Percentiles rank a stretch among this genome's conserved stretches.
phyloP scores from a whole-genome alignment of 495 filamentous ascomycete species.

The Talaromyces adpressus region DNA sequence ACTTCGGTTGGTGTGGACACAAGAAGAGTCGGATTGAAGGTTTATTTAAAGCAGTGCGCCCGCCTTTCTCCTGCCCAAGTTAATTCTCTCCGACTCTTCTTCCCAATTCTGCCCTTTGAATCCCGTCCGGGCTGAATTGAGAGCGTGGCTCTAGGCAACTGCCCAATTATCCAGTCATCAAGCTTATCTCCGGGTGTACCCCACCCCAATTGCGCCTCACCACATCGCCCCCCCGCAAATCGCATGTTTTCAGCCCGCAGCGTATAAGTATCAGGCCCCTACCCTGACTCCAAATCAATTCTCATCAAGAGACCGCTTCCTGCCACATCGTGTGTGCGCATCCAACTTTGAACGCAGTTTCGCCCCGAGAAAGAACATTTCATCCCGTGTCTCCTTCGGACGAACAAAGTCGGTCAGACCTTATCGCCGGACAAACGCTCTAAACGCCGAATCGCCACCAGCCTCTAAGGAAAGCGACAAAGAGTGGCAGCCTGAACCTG shows the following conservation, averaged over 20 bases:
- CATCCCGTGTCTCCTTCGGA: neutral
- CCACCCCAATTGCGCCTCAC: constrained; percentile 10
- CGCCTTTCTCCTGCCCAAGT: neutral
- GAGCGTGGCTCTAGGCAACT: neutral
- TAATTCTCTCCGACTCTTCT: neutral
- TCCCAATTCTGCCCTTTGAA: neutral
- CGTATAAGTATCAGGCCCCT: neutral
- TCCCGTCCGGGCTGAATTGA: neutral
- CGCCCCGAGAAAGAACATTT: neutral
- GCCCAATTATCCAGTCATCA: neutral
- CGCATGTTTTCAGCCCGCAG: neutral
- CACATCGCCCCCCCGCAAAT: constrained; percentile 3
- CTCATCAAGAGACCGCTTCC: neutral
- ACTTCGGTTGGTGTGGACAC: neutral
- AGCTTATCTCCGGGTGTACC: constrained; percentile 3
- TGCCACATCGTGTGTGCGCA: no score
- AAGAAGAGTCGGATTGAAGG: neutral
- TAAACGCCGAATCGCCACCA: constrained; percentile 9
- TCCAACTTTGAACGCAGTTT: neutral
- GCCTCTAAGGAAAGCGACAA: neutral
- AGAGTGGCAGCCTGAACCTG: constrained; percentile 15
- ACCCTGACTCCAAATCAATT: neutral
- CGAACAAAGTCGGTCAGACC: neutral
- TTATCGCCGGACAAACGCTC: constrained; percentile 5
- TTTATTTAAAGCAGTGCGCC: neutral